Base-by-base conservation (phyloP, 2,329 filamentous ascomycete species). In the Neofusicoccum sp. region DNA sequence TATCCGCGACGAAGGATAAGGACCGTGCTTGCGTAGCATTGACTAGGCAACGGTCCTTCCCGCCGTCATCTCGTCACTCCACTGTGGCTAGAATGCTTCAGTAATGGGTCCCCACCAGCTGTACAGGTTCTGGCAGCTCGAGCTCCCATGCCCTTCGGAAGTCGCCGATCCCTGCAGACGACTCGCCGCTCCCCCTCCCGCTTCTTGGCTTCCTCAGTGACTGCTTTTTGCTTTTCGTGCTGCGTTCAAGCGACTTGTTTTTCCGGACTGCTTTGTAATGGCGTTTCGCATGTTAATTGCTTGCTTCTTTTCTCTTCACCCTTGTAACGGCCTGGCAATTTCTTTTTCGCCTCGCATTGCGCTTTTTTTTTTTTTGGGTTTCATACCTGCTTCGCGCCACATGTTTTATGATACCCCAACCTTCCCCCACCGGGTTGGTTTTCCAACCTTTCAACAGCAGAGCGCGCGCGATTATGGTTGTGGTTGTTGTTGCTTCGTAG, bases 201-300 rank as follows among this genome's bases (percentile, higher is more conserved):
- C 36, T 24, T 57, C 36, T 33, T 28, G 7, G 11, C 11, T 47
- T 30, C 36, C 8, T 6, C 24, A 31, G 24, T 36, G 6, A 9
- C 40, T 54, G 16, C 56, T 45, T 16, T 28, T 45, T 31, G 30
- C 34, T 9, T 45, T 40, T 43, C 57, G 33, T 60, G 57, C 57
- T 62, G 61, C 57, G 57, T 62, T 60, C 41, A 38, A 59, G 61
- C 61, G 61, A 59, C 30, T 4, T 33, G 45, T 38, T 30, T 48
- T 14, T n/a, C n/a, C 28, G 44, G 26, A 40, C 30, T 36, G 44
- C 8, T 43, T 47, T 58, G 33, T 60, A 60, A 51, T 60, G 57
- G 44, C 44, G 44, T 49, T 47, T 36, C 38, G 28, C 28, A 16
- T 57, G n/a, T 28, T 47, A 9, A 33, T 58, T 45, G 11, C 33